Conservation (phyloP, 768 basidiomycete species). For the Mycena sanguinolenta region DNA sequence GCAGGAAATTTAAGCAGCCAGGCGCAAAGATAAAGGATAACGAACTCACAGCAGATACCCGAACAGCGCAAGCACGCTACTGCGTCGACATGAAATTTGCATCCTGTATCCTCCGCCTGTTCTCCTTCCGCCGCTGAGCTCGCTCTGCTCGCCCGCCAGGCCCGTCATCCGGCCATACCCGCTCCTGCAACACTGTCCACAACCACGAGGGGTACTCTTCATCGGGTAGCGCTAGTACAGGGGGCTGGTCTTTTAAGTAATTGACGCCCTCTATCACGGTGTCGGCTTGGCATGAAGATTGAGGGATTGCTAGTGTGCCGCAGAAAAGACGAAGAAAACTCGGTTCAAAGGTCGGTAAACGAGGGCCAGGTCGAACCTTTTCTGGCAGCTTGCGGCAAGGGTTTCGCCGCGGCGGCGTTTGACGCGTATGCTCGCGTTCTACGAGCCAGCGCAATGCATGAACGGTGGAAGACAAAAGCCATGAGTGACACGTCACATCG, state of each 20-base stretch:
- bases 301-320: slow-evolving; percentile 42
- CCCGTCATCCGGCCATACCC: slow-evolving; percentile 75
- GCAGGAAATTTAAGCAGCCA: background rate
- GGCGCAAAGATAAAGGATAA: background rate
- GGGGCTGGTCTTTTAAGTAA: slow-evolving; percentile 85
- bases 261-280: slow-evolving; percentile 86
- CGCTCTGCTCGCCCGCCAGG: slow-evolving; percentile 79
- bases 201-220: slow-evolving; percentile 92
- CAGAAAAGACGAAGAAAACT: background rate
- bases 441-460: slow-evolving; percentile 15
- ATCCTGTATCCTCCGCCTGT: slow-evolving; percentile 81
- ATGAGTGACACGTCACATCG: slow-evolving; percentile 16
- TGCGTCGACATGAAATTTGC: slow-evolving; percentile 90
- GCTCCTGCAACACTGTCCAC: slow-evolving; percentile 80
- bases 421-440: slow-evolving; percentile 28
- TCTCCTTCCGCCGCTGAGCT: slow-evolving; percentile 68
- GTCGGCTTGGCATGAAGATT: slow-evolving; percentile 78
- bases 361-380: slow-evolving; percentile 11
- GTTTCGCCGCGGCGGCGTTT: slow-evolving; percentile 4
- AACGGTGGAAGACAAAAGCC: slow-evolving; percentile 21
- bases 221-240: slow-evolving; percentile 83
- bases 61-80: slow-evolving; percentile 48
- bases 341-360: background rate
- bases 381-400: background rate
- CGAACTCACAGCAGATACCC: slow-evolving; percentile 6